Evolutionary conservation across 2,329 filamentous ascomycete genomes (phyloP).

Genomic region (Nemania sp.): DNA sequence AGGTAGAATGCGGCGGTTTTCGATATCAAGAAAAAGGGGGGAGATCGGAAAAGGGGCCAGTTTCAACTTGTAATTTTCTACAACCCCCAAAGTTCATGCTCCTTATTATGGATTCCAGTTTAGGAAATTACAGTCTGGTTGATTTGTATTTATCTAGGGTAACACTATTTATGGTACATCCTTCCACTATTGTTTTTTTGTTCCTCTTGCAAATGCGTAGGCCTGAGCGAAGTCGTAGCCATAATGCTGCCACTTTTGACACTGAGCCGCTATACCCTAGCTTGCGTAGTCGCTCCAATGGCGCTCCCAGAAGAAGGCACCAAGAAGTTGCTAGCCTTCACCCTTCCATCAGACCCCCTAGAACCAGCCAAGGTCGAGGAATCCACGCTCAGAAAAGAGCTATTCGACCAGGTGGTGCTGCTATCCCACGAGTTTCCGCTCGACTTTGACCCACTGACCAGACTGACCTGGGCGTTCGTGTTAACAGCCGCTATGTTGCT

Average conservation of each 20-base stretch:
- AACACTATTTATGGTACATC: too few relatives aligned
- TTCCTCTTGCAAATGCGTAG: too few relatives aligned
- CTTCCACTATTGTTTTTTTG: too few relatives aligned
- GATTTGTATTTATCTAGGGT: too few relatives aligned
- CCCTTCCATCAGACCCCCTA: conserved; percentile 43
- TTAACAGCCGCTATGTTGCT: conserved; percentile 48
- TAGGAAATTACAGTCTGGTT: too few relatives aligned
- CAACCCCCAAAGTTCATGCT: too few relatives aligned
- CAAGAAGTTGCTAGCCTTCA: conserved; percentile 47
- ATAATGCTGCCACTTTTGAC: background rate
- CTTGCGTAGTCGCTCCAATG: conserved; percentile 47
- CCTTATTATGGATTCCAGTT: too few relatives aligned
- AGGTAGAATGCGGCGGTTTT: too few relatives aligned
- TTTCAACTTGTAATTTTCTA: too few relatives aligned
- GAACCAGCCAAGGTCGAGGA: conserved; percentile 42
- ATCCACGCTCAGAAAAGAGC: conserved; percentile 46
- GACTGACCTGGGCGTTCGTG: conserved; percentile 31
- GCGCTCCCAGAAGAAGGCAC: conserved; percentile 43
- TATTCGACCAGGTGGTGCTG: conserved; percentile 44
- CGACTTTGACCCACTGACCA: conserved; percentile 33
- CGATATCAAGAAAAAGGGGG: too few relatives aligned
- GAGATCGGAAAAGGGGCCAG: too few relatives aligned
- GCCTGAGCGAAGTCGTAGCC: too few relatives aligned
- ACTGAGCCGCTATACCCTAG: background rate
- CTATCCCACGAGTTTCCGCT: conserved; percentile 49